These are phyloP conservation scores for Ascodesmis nigricans DNA, from an alignment of 495 filamentous ascomycete genomes.

Conservation along the genomic window DNA sequence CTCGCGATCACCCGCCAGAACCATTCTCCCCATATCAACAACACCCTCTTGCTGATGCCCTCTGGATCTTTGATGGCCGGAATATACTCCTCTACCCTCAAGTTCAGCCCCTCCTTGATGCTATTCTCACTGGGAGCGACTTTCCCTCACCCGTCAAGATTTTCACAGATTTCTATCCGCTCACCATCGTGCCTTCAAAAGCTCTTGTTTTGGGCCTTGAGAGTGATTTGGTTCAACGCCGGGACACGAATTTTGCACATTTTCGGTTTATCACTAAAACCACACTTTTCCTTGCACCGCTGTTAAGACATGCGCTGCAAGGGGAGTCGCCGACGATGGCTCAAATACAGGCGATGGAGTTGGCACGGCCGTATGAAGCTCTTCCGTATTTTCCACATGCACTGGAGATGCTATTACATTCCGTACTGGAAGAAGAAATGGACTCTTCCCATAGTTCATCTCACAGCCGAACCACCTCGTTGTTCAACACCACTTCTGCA, in stretches of 20 bases:
- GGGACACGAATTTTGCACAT: constrained; percentile 71
- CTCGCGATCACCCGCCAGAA: constrained; percentile 61
- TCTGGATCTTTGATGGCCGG: neutral
- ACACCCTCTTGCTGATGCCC: constrained; percentile 23
- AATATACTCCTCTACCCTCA: neutral
- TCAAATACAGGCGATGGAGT: too few species aligned
- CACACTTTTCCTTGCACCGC: constrained; percentile 72
- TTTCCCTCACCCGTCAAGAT: constrained; percentile 43
- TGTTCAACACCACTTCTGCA: constrained; percentile 24
- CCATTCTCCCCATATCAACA: constrained; percentile 14
- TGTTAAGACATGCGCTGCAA: constrained; percentile 51
- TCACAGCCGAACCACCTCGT: too few species aligned
- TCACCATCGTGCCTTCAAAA: constrained; percentile 65
- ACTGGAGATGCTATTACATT: constrained; percentile 77
- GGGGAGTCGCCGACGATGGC: too few species aligned
- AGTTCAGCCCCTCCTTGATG: too few species aligned
- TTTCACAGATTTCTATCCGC: constrained; percentile 70
- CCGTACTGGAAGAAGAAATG: constrained; percentile 85
- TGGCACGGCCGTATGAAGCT: constrained; percentile 43
- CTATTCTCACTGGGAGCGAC: constrained; percentile 31
- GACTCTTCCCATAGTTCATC: too few species aligned
- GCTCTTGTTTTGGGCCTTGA: constrained; percentile 81
- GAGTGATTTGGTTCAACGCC: constrained; percentile 70
- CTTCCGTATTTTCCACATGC: constrained; percentile 70
- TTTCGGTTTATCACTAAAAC: constrained; percentile 72